Percentiles rank a stretch among this genome's conserved stretches.
phyloP scores from a whole-genome alignment of 768 basidiomycete genomes.

The Mycena alexandri region DNA sequence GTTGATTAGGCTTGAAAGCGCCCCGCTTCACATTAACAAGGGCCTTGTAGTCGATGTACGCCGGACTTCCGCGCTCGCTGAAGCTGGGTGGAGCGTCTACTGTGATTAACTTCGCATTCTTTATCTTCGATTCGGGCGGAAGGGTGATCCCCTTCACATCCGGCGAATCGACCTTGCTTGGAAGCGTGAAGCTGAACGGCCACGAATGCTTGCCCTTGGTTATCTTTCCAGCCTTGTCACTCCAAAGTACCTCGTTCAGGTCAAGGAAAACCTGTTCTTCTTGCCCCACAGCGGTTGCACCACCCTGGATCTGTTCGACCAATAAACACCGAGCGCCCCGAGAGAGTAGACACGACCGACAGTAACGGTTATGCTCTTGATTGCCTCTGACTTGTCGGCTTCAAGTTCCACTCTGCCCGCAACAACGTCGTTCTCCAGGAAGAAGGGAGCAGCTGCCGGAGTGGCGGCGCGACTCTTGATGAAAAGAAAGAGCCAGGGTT shows the following conservation, averaged over 20 bases:
- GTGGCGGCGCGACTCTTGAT: conserved; percentile 61
- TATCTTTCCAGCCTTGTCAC: conserved; percentile 50
- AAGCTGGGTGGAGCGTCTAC: conserved; percentile 67
- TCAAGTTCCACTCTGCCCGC: conserved; percentile 65
- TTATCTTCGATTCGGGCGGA: too few species aligned
- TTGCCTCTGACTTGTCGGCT: conserved; percentile 60
- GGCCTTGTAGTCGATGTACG: conserved; percentile 69
- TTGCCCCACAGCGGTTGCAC: conserved; percentile 67
- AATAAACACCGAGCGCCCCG: conserved; percentile 5
- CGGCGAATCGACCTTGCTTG: conserved; percentile 54
- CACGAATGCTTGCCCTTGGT: conserved; percentile 58
- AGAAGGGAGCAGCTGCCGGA: conserved; percentile 56
- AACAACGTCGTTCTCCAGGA: conserved; percentile 62
- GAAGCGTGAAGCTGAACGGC: conserved; percentile 63
- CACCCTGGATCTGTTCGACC: conserved; percentile 55
- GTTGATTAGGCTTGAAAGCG: conserved; percentile 62
- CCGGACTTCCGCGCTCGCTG: conserved; percentile 66
- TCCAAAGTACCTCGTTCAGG: conserved; percentile 58
- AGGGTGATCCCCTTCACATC: conserved; percentile 48
- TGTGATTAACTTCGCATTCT: conserved; percentile 49
- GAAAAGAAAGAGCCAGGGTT: conserved; percentile 62
- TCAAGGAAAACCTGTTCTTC: conserved; percentile 64
- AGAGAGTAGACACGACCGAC: conserved; percentile 46
- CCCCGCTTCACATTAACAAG: conserved; percentile 64
- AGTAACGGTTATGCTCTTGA: conserved; percentile 62